These are phyloP conservation scores for Auricularia cornea DNA, from an alignment of 768 basidiomycete genomes.

Conservation along the genomic window DNA sequence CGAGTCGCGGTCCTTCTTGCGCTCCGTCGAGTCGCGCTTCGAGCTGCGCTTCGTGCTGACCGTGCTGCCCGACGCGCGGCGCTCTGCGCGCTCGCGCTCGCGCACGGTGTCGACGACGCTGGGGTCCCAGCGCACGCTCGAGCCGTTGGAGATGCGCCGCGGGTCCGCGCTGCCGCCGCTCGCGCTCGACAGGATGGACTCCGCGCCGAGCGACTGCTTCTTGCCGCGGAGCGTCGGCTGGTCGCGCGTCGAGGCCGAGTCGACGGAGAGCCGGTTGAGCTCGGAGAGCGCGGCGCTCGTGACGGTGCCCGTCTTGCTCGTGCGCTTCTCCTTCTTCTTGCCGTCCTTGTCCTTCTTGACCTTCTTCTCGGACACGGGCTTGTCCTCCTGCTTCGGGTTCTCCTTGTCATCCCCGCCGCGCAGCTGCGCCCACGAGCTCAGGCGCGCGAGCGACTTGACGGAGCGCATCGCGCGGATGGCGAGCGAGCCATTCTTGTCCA, in stretches of 20 bases:
- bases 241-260: not conserved
- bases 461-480: slow-evolving; percentile 73
- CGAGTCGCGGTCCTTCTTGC: not conserved
- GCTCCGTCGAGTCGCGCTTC: not conserved
- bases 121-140: not conserved
- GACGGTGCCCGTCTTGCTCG: not conserved
- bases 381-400: slow-evolving; percentile 8
- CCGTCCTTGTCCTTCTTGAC: slow-evolving; percentile 13
- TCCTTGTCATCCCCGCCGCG: not conserved
- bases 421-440: slow-evolving; percentile 64
- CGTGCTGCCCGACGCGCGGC: not conserved
- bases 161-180: not conserved
- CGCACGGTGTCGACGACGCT: not conserved
- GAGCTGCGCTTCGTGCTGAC: not conserved
- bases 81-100: not conserved
- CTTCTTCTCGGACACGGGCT: slow-evolving; percentile 4
- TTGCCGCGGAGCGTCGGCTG: not conserved
- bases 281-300: not conserved
- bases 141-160: not conserved
- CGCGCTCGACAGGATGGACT: not conserved
- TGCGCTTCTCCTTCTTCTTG: slow-evolving; percentile 17
- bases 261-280: not conserved
- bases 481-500: slow-evolving; percentile 45
- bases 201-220: not conserved
- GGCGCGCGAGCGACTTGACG: slow-evolving; percentile 60